phyloP scores from a whole-genome alignment of 2,329 filamentous ascomycete genomes.

The Penicillium sp. region DNA sequence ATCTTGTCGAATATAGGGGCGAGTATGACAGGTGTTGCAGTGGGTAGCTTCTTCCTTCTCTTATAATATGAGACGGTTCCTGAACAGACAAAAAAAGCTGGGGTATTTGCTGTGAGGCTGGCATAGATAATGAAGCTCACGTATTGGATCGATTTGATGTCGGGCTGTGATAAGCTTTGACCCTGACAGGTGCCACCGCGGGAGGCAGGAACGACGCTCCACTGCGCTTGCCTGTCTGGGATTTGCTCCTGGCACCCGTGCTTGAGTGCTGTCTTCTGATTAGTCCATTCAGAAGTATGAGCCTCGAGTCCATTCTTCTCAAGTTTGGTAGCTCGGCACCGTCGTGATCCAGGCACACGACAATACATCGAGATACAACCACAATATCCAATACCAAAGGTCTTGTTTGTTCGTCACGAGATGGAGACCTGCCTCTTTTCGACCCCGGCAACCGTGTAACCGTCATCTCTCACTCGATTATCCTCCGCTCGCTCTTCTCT shows the following conservation, averaged over 20 bases:
- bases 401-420: not conserved
- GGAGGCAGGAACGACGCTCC: not conserved
- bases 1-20: not conserved
- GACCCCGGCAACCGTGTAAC: not conserved
- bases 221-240: not conserved
- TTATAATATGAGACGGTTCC: not conserved
- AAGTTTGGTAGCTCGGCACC: not conserved
- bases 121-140: not conserved
- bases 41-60: not conserved
- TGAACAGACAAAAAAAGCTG: too few species aligned
- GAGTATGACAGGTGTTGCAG: not conserved
- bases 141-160: not conserved
- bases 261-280: not conserved
- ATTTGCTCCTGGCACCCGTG: slow-evolving; percentile 1
- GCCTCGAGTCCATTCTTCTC: not conserved
- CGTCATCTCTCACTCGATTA: not conserved
- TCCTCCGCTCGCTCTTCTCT: not conserved
- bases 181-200: not conserved
- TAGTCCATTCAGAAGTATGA: not conserved
- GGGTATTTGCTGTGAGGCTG: too few species aligned
- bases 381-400: not conserved
- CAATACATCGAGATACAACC: not conserved
- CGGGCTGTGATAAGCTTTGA: not conserved
- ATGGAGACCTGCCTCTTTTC: not conserved
- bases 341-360: not conserved